These are phyloP conservation scores for Cryptosporidium viatorum DNA, from an alignment of 169 alveolate genomes.

Conservation along the genomic window DNA sequence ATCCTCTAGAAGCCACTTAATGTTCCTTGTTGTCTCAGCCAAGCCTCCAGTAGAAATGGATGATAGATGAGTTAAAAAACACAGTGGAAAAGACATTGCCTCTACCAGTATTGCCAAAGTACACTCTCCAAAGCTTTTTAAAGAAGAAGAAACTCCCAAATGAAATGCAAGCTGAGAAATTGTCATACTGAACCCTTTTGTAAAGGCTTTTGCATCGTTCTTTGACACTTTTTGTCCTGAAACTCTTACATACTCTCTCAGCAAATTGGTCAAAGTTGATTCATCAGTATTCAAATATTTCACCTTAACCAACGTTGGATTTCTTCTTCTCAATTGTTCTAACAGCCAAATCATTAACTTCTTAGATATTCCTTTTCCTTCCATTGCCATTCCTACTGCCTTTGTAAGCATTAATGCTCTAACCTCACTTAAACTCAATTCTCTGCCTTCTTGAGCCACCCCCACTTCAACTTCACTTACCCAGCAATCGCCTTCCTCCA, in stretches of 20 bases:
- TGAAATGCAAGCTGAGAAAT: conserved; percentile 28
- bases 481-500: neutral
- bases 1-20: conserved; percentile 63
- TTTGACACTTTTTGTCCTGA: conserved; percentile 9
- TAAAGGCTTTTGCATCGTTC: conserved; percentile 1
- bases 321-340: neutral
- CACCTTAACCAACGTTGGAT: neutral
- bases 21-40: conserved; percentile 22
- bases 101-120: conserved; percentile 41
- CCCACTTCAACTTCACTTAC: neutral
- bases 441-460: neutral
- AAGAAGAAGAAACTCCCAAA: conserved; percentile 8
- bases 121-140: conserved; percentile 43
- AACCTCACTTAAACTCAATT: conserved; percentile 28
- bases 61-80: conserved; percentile 29
- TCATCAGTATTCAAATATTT: conserved; percentile 14
- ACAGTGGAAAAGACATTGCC: conserved; percentile 35
- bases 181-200: conserved; percentile 13
- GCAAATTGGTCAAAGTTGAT: neutral
- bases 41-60: conserved; percentile 45
- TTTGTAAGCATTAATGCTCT: conserved; percentile 39
- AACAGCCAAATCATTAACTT: conserved; percentile 35
- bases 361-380: neutral
- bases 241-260: neutral
- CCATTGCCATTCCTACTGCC: conserved; percentile 39